A percentile compares a stretch with the other conserved stretches of the same genome.
Conservation (phyloP, 371 early-diverging fungal species). For the Rhizomucor pusillus region DNA sequence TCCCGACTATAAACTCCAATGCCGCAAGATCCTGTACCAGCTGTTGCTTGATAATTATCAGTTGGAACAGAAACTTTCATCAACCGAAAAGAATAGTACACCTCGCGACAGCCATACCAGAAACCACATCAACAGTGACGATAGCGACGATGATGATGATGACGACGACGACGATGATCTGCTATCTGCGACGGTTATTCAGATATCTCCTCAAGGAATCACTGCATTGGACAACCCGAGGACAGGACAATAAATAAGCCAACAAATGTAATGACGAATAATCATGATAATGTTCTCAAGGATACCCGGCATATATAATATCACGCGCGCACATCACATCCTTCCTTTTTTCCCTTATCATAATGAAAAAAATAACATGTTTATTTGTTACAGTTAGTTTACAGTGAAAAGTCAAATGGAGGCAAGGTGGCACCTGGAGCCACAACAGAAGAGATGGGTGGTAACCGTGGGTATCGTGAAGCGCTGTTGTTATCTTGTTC, state of each 20-base stretch:
- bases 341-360: not conserved
- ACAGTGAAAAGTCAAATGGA: slow-evolving; percentile 14
- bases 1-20: slow-evolving; percentile 5
- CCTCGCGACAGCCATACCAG: too few species aligned
- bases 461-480: slow-evolving; percentile 5
- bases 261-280: not conserved
- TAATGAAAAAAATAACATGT: too few species aligned
- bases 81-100: too few species aligned
- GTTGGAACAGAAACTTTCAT: too few species aligned
- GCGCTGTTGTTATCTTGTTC: slow-evolving; percentile 1
- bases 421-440: slow-evolving; percentile 1
- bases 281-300: too few species aligned
- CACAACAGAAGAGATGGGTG: slow-evolving; percentile 11
- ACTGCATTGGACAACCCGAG: slow-evolving; percentile 1
- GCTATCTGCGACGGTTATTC: slow-evolving; percentile 1
- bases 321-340: too few species aligned
- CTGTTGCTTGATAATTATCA: too few species aligned
- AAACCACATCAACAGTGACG: slow-evolving; percentile 4
- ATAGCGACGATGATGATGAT: slow-evolving; percentile 12
- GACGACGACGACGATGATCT: slow-evolving; percentile 7
- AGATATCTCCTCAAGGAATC: slow-evolving; percentile 2
- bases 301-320: too few species aligned
- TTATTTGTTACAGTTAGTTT: too few species aligned
- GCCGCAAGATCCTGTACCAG: slow-evolving; percentile 11
- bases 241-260: not conserved